A percentile compares a stretch with the other conserved stretches of the same genome.
Evolutionary conservation across 176 grass and related monocot genomes (phyloP).

Genomic region (Phoenix roebelenii): DNA sequence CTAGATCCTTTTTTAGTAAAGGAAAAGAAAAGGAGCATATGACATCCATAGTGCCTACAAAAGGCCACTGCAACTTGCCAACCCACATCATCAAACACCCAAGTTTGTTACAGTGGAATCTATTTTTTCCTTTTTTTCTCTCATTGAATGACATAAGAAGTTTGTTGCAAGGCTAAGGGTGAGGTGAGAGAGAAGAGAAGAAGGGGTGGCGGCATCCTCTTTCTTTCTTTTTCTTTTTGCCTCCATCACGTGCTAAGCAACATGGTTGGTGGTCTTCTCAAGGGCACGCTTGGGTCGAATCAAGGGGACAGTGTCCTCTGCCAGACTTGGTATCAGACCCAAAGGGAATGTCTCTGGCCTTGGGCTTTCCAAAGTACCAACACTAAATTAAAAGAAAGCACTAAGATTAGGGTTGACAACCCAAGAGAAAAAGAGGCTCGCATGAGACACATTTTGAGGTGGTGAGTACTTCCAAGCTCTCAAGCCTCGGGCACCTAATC

Average conservation of each 20-base stretch:
- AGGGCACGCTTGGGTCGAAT: conserved; percentile 72
- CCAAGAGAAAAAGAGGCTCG: neutral
- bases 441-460: neutral
- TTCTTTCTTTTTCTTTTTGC: no score
- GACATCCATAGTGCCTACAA: no score
- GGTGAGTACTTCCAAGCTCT: conserved; percentile 25
- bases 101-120: conserved; percentile 15
- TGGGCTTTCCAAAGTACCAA: conserved; percentile 18
- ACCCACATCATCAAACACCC: conserved; percentile 19
- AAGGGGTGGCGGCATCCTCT: neutral
- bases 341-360: conserved; percentile 56
- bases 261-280: conserved; percentile 58
- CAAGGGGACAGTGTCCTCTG: conserved; percentile 30
- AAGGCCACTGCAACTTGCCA: conserved; percentile 10
- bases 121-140: neutral
- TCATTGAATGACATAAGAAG: conserved; percentile 25
- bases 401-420: neutral
- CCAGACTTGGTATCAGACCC: conserved; percentile 39
- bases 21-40: neutral
- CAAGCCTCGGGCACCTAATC: conserved; percentile 39
- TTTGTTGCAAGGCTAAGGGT: conserved; percentile 19
- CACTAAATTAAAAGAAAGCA: neutral
- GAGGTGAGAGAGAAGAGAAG: conserved; percentile 11
- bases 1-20: no score
- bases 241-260: conserved; percentile 42